Percentiles rank a stretch among this genome's conserved stretches.
Conservation (phyloP, 2,329 filamentous ascomycete species). For the Paraphoma sp. region DNA sequence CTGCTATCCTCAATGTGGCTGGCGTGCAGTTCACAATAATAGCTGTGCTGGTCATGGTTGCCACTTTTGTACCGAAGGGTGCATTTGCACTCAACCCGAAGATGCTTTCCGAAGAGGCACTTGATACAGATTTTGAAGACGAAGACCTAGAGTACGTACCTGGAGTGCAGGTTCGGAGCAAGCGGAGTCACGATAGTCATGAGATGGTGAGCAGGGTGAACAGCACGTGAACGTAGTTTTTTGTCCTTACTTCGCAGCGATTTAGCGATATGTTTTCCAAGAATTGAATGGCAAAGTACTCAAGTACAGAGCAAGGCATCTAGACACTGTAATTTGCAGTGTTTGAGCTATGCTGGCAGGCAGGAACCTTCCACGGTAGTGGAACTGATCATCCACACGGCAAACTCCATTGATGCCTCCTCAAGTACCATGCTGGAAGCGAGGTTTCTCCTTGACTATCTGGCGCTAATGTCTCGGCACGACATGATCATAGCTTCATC, state of each 20-base stretch:
- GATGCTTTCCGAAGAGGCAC: conserved; percentile 48
- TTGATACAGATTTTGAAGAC: conserved; percentile 44
- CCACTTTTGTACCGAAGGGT: conserved; percentile 57
- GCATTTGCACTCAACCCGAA: conserved; percentile 54
- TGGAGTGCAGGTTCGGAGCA: conserved; percentile 20
- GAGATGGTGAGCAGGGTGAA: conserved; percentile 29
- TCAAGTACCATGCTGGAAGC: neutral
- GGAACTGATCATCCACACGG: neutral
- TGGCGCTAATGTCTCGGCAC: neutral
- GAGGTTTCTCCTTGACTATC: neutral
- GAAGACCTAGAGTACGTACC: conserved; percentile 34
- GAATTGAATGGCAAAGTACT: too few species aligned
- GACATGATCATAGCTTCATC: neutral
- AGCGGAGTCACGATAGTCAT: conserved; percentile 29
- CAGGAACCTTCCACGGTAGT: too few species aligned
- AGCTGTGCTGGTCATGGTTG: conserved; percentile 49
- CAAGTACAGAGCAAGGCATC: too few species aligned
- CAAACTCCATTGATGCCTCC: neutral
- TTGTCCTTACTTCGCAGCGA: conserved; percentile 1
- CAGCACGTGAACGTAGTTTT: conserved; percentile 4
- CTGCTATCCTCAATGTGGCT: conserved; percentile 53
- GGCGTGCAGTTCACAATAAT: conserved; percentile 59
- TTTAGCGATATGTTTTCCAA: conserved; percentile 4
- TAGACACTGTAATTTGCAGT: neutral
- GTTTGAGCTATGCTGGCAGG: neutral